Base-by-base conservation (phyloP, 164 flowering plant genomes). In the Hamamelis virginiana region DNA sequence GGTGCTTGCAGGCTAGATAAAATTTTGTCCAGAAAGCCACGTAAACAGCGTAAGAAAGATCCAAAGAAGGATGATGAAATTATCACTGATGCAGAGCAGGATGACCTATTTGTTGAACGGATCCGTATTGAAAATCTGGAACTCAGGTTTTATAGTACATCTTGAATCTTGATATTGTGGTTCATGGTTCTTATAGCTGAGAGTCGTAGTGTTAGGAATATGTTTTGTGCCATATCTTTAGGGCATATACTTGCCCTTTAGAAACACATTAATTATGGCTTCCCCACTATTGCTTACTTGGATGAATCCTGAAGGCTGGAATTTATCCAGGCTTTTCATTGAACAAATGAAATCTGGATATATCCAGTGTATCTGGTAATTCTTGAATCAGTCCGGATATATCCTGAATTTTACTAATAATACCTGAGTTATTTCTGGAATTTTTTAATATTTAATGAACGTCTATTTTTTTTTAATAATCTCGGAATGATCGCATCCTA, bases 111-210 rank as follows among this genome's bases (percentile, higher is more conserved):
- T 74, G 93, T 91, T 56, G 98, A 92, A 73, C 88, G 99, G 38
- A 81, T 85, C 43, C 92, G 97, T 66, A 77, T 95, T 64, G 91
- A 95, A 70, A 92, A 87, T 68, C 82, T 91, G 91, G 85, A 90
- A 64, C 69, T 94, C 65, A 94, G 98, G 98, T 89, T 62, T 48
- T 64, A 63, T 66, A 28, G 61, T 13, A 18, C 56, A 18, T 64
- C 66, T 60, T 33, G 11, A 33, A 18, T 64, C 66, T 60, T 33
- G 11, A 33, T 60, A 60, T 60, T 27, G 22, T 60, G 63, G 12
- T 15, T 16, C n/a, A 4, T 60, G 63, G n/a, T n/a, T n/a, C n/a
- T n/a, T n/a, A 28, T 60, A 60, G 45, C 45, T 33, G 41, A 33
- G 41, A 33, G 41, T 33, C 41, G 41, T 33, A 33, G 41, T 33